A percentile compares a stretch with the other conserved stretches of the same genome.
These are phyloP conservation scores for Myriosclerotinia scirpicola DNA, from an alignment of 2,329 filamentous ascomycete genomes.

Conservation along the genomic window DNA sequence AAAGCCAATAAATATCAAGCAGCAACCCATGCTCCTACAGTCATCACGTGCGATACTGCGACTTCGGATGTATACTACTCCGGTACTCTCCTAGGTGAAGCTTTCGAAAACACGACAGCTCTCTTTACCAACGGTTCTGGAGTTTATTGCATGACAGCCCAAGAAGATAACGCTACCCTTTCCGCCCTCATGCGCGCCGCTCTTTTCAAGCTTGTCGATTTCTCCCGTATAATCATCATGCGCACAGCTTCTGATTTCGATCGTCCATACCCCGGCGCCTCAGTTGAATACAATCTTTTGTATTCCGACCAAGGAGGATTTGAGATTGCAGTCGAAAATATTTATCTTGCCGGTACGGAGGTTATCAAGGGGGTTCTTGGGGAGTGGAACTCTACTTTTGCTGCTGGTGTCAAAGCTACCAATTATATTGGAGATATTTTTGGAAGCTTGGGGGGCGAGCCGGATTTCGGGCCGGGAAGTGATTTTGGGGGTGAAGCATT, in stretches of 20 bases:
- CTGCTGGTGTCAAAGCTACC: slow-evolving; percentile 45
- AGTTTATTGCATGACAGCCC: slow-evolving; percentile 68
- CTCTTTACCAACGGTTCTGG: slow-evolving; percentile 68
- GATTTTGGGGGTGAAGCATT: slow-evolving; percentile 16
- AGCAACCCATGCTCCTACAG: slow-evolving; percentile 50
- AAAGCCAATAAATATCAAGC: slow-evolving; percentile 47
- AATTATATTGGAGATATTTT: slow-evolving; percentile 73
- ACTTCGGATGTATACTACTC: slow-evolving; percentile 74
- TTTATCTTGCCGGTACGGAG: slow-evolving; percentile 64
- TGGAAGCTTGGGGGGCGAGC: slow-evolving; percentile 61
- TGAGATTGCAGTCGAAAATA: slow-evolving; percentile 61
- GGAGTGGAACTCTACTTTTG: slow-evolving; percentile 60
- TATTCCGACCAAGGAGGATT: slow-evolving; percentile 63
- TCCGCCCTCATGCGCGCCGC: slow-evolving; percentile 64
- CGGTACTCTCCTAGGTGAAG: slow-evolving; percentile 58
- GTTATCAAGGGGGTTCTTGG: slow-evolving; percentile 60
- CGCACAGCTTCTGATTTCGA: slow-evolving; percentile 71
- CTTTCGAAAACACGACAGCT: slow-evolving; percentile 63
- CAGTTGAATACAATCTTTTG: slow-evolving; percentile 59
- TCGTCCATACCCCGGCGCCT: slow-evolving; percentile 59
- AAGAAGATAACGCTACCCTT: slow-evolving; percentile 71
- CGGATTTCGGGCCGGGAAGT: slow-evolving; percentile 57
- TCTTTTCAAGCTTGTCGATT: slow-evolving; percentile 57
- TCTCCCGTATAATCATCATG: slow-evolving; percentile 65
- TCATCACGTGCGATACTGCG: slow-evolving; percentile 65